A percentile compares a stretch with the other conserved stretches of the same genome.
phyloP scores from a whole-genome alignment of 2,329 filamentous ascomycete genomes.

The Botryotinia convoluta region DNA sequence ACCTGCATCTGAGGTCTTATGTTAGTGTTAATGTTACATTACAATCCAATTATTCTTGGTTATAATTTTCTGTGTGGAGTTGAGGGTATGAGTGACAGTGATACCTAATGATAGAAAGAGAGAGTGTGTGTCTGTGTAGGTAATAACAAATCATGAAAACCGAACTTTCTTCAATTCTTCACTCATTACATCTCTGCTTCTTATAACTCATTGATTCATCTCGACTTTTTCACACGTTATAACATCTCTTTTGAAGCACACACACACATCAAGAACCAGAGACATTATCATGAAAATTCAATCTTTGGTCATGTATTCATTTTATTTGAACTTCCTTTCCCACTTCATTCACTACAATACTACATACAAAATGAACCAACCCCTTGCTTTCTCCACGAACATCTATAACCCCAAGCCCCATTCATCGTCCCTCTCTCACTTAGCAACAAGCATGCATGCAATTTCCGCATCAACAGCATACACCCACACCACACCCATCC shows the following conservation, averaged over 20 bases:
- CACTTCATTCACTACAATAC: neutral
- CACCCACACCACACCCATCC: neutral
- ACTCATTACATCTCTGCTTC: neutral
- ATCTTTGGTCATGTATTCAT: neutral
- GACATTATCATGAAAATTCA: neutral
- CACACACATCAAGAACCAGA: neutral
- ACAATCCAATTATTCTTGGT: too few species aligned
- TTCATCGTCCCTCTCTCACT: neutral
- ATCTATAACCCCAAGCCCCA: neutral
- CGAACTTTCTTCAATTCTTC: neutral
- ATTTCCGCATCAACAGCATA: neutral
- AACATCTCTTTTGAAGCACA: too few species aligned
- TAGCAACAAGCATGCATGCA: neutral
- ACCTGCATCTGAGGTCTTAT: too few species aligned
- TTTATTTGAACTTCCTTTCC: neutral
- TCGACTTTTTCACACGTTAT: neutral
- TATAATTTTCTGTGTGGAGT: too few species aligned
- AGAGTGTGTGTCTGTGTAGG: too few species aligned
- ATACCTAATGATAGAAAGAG: too few species aligned
- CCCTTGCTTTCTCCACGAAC: neutral
- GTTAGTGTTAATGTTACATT: too few species aligned
- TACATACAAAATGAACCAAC: neutral
- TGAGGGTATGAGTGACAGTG: too few species aligned
- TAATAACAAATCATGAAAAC: too few species aligned
- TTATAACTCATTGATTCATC: too few species aligned